Evolutionary conservation across 1,284 basidiomycete genomes (phyloP).

Genomic region (Megacollybia platyphylla): DNA sequence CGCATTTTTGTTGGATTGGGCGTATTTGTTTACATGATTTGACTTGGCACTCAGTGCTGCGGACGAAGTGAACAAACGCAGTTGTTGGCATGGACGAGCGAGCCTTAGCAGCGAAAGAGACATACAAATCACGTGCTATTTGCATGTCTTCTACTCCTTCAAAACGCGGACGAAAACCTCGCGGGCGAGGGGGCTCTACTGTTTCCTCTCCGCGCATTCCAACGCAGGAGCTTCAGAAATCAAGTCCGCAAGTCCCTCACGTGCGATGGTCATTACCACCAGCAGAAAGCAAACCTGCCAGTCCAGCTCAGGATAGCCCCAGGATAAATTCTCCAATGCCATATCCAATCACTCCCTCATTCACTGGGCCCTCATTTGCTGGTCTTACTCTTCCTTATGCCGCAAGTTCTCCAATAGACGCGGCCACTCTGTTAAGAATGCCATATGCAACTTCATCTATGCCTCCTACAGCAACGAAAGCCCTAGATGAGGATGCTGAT

Average conservation of each 20-base stretch:
- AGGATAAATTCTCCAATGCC: neutral
- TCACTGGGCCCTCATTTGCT: neutral
- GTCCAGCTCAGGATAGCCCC: neutral
- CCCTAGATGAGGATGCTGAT: slow-evolving; percentile 37
- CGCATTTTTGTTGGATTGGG: too few relatives aligned
- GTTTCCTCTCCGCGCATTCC: slow-evolving; percentile 14
- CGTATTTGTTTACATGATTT: too few relatives aligned
- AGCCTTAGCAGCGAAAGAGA: too few relatives aligned
- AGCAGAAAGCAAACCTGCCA: neutral
- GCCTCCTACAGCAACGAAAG: neutral
- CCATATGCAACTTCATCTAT: neutral
- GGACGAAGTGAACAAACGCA: too few relatives aligned
- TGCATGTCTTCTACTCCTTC: slow-evolving; percentile 21
- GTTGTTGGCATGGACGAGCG: too few relatives aligned
- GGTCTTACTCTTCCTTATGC: neutral
- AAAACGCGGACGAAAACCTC: slow-evolving; percentile 49
- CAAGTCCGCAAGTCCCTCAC: slow-evolving; percentile 20
- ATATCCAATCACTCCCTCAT: neutral
- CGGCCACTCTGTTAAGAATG: neutral
- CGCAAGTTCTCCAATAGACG: neutral
- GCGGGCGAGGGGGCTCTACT: slow-evolving; percentile 20
- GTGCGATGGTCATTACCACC: slow-evolving; percentile 25
- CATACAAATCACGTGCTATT: too few relatives aligned
- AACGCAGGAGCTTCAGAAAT: slow-evolving; percentile 7
- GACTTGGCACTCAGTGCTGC: too few relatives aligned